phyloP scores from a whole-genome alignment of 164 flowering plant species.

The Vitis cinerea region DNA sequence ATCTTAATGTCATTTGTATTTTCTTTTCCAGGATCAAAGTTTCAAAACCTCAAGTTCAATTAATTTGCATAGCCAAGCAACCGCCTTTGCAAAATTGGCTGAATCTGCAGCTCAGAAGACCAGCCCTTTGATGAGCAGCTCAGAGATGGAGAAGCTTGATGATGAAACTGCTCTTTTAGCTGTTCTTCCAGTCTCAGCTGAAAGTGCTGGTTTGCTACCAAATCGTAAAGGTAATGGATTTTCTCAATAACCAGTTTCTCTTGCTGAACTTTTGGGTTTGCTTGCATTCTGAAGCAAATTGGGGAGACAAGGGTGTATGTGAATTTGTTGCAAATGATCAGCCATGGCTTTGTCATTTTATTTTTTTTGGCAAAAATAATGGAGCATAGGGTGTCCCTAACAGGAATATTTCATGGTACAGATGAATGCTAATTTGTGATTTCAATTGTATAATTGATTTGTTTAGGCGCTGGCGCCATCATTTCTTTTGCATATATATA shows the following conservation, averaged over 20 bases:
- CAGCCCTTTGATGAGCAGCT: slow-evolving; percentile 19
- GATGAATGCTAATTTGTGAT: no score
- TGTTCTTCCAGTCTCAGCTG: slow-evolving; percentile 88
- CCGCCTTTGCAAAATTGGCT: slow-evolving; percentile 65
- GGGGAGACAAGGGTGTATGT: neutral
- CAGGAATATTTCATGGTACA: no score
- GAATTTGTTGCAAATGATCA: neutral
- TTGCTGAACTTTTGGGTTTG: neutral
- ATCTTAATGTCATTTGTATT: neutral
- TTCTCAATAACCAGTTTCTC: neutral
- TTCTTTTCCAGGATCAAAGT: slow-evolving; percentile 37
- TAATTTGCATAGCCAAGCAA: slow-evolving; percentile 65
- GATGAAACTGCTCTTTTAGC: slow-evolving; percentile 43
- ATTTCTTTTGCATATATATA: no score
- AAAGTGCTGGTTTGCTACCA: slow-evolving; percentile 72
- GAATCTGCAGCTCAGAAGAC: slow-evolving; percentile 37
- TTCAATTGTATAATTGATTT: no score
- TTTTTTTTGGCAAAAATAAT: no score
- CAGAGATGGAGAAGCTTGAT: slow-evolving; percentile 27
- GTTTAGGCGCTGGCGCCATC: no score
- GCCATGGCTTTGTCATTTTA: neutral
- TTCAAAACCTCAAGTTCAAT: slow-evolving; percentile 27
- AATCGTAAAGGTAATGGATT: slow-evolving; percentile 43
- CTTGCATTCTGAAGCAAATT: neutral
- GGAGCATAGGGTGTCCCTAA: no score